Conservation (phyloP, 495 filamentous ascomycete genomes). For the Pseudevernia furfuracea region DNA sequence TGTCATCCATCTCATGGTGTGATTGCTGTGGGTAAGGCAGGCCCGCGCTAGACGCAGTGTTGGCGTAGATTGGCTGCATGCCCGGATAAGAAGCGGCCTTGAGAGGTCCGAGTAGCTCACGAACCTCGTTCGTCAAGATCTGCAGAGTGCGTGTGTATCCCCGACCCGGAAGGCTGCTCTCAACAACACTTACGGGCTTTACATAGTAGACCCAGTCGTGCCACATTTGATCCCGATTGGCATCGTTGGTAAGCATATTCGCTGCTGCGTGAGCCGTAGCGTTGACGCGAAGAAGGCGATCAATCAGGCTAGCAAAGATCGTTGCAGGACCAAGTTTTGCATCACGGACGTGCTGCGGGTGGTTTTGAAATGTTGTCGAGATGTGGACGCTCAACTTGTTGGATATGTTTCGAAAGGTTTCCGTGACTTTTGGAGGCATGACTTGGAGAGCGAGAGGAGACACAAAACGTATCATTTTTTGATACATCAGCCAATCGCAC, state of each 20-base stretch:
- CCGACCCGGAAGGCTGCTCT: constrained; percentile 43
- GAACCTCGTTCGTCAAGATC: constrained; percentile 67
- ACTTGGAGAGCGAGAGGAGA: constrained; percentile 80
- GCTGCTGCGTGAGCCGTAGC: constrained; percentile 79
- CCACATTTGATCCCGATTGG: constrained; percentile 85
- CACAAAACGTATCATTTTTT: constrained; percentile 88
- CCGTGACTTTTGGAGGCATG: constrained; percentile 72
- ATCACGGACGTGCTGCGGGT: constrained; percentile 72
- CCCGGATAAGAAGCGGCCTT: constrained; percentile 49
- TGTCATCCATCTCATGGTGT: constrained; percentile 38
- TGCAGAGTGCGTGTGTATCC: constrained; percentile 32
- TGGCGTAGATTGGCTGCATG: constrained; percentile 46
- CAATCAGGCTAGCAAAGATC: constrained; percentile 76
- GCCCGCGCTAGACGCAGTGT: constrained; percentile 40
- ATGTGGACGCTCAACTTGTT: constrained; percentile 71
- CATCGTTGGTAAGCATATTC: constrained; percentile 62
- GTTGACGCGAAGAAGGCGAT: constrained; percentile 83
- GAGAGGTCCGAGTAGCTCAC: constrained; percentile 59
- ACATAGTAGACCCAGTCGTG: constrained; percentile 79
- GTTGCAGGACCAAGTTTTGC: constrained; percentile 83
- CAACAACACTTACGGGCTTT: constrained; percentile 59
- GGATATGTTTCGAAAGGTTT: constrained; percentile 77
- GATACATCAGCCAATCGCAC: constrained; percentile 91
- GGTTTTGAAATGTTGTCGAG: constrained; percentile 63
- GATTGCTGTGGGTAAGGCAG: constrained; percentile 25